Conservation (phyloP, 768 basidiomycete genomes). For the Hygrophoropsis aurantiaca region DNA sequence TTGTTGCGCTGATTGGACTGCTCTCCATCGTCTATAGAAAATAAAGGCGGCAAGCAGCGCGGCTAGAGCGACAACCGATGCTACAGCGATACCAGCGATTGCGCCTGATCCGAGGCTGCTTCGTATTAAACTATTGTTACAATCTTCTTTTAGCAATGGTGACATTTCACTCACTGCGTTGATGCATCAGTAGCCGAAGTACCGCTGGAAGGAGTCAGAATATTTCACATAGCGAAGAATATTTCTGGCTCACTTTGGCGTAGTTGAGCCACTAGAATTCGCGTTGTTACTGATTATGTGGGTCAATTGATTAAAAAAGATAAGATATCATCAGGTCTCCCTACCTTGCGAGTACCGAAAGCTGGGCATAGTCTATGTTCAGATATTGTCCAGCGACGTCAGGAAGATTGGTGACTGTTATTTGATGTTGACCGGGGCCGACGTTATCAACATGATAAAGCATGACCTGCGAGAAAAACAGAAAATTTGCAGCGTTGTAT, state of each 20-base stretch:
- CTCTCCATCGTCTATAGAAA: constrained; percentile 30
- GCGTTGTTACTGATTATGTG: not conserved
- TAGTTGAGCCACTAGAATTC: too few relatives aligned
- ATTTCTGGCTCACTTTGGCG: too few relatives aligned
- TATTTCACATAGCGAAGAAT: too few relatives aligned
- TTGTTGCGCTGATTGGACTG: constrained; percentile 12
- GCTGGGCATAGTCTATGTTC: constrained; percentile 33
- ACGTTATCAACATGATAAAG: constrained; percentile 36
- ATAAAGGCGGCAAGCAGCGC: constrained; percentile 14
- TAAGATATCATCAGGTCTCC: too few relatives aligned
- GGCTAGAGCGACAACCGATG: constrained; percentile 11
- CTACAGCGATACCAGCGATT: constrained; percentile 21
- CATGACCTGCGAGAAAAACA: constrained; percentile 26
- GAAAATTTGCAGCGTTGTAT: constrained; percentile 9
- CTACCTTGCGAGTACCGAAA: constrained; percentile 21
- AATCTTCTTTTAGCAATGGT: not conserved
- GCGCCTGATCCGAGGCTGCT: constrained; percentile 20
- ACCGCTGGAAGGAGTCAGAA: too few relatives aligned
- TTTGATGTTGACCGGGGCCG: constrained; percentile 37
- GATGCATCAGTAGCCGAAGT: too few relatives aligned
- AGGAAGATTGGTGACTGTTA: constrained; percentile 35
- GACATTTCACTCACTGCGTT: constrained; percentile 12
- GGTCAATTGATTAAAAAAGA: not conserved
- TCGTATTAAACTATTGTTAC: not conserved
- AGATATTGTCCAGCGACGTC: constrained; percentile 16